phyloP scores from a whole-genome alignment of 179 eudicot species.

The Spergularia azorica region DNA sequence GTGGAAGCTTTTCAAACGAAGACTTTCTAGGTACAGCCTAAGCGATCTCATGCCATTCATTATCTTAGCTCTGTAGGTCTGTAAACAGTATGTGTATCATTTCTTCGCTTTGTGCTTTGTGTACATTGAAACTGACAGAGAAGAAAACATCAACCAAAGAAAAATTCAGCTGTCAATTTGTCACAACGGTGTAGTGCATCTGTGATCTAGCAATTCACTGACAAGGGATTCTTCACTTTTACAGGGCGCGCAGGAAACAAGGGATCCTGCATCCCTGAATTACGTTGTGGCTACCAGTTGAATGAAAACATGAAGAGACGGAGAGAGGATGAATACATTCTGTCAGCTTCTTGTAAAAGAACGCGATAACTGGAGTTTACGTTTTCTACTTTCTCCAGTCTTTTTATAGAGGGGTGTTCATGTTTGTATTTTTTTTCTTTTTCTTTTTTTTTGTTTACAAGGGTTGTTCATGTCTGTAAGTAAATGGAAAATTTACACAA shows the following conservation, averaged over 20 bases:
- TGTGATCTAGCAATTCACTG: not conserved
- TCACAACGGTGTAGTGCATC: not conserved
- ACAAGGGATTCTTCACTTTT: not conserved
- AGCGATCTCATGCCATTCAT: not conserved
- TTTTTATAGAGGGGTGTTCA: not conserved
- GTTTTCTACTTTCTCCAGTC: not conserved
- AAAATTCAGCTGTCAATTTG: not conserved
- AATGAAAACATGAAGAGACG: conserved; percentile 25
- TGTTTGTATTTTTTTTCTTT: no score
- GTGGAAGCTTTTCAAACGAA: conserved; percentile 13
- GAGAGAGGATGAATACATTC: conserved; percentile 32
- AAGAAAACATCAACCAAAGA: not conserved
- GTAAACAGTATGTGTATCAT: not conserved
- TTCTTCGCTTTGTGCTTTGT: not conserved
- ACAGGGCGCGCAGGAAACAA: conserved; percentile 25
- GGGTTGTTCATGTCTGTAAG: not conserved
- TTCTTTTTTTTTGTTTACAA: no score
- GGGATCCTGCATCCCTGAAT: not conserved
- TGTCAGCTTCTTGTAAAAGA: conserved; percentile 25
- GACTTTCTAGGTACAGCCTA: conserved; percentile 13
- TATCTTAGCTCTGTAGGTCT: not conserved
- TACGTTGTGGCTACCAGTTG: conserved; percentile 22
- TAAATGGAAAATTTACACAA: not conserved
- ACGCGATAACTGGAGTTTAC: conserved; percentile 6
- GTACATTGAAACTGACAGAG: not conserved